These are phyloP conservation scores for Aspergillus sp. DNA, from an alignment of 2,329 filamentous ascomycete genomes.

Conservation along the genomic window DNA sequence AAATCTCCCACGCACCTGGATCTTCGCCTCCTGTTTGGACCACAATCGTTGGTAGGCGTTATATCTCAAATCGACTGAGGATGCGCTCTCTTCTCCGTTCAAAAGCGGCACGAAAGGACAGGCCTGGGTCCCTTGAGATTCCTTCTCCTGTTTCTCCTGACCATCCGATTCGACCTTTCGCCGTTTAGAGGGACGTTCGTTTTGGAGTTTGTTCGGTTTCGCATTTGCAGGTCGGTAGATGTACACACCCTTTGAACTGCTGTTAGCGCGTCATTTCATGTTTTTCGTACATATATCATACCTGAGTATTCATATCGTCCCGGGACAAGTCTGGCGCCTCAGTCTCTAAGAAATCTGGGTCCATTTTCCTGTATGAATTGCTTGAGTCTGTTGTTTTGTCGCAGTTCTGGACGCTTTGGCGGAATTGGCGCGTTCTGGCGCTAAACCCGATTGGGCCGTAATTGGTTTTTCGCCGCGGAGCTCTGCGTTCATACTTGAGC, in stretches of 20 bases:
- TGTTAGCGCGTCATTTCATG: slow-evolving; percentile 11
- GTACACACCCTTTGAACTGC: slow-evolving; percentile 49
- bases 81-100: slow-evolving; percentile 29
- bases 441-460: slow-evolving; percentile 26
- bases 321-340: slow-evolving; percentile 19
- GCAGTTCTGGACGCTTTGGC: slow-evolving; percentile 6
- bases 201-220: slow-evolving; percentile 28
- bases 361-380: slow-evolving; percentile 7
- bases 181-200: slow-evolving; percentile 50
- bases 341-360: slow-evolving; percentile 9
- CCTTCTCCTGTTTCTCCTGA: slow-evolving; percentile 19
- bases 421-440: slow-evolving; percentile 13
- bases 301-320: slow-evolving; percentile 25
- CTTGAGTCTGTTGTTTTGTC: neutral
- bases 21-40: slow-evolving; percentile 32
- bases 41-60: slow-evolving; percentile 34
- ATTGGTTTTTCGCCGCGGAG: slow-evolving; percentile 21
- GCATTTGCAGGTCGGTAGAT: slow-evolving; percentile 51
- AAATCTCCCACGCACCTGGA: slow-evolving; percentile 24
- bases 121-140: slow-evolving; percentile 5
- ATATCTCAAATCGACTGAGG: slow-evolving; percentile 29
- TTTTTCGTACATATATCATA: slow-evolving; percentile 7
- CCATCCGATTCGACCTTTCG: slow-evolving; percentile 43
- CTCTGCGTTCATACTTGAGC: slow-evolving; percentile 11
- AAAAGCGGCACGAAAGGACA: slow-evolving; percentile 34